Base-by-base conservation (phyloP, 2,329 filamentous ascomycete species). In the Pseudogymnoascus sp. region DNA sequence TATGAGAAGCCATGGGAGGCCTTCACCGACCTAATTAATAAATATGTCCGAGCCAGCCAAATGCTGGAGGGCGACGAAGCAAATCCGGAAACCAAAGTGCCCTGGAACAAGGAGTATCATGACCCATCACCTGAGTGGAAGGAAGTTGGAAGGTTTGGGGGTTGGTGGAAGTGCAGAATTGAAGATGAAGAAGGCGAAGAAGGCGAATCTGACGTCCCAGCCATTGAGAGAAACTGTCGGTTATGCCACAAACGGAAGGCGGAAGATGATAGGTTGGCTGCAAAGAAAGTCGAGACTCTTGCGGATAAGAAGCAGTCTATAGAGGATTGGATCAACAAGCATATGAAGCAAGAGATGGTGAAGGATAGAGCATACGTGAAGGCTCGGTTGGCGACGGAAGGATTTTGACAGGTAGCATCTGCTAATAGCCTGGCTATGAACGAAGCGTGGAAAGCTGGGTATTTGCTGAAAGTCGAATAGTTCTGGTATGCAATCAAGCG, bases 151-250 rank as follows among this genome's bases (percentile, higher is more conserved):
- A 63, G 66, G 6, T 47, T 61, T 21, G 53, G 33, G 5, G 67
- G 66, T 3, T 73, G 69, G 69, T 71, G 70, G 70, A 70, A 66
- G 40, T 73, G 71, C 31, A 60, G 69, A 31, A 63, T 6, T 11
- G 67, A 63, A 12, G 23, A 16, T 11, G 50, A 63, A 23, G 11
- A 28, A 64, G n/a, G 68, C 67, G 5, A 64, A 65, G 8, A 35
- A 35, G 4, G 66, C 62, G 4, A 70, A 18, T 33, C 50, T 33
- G 11, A 14, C 5, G n/a, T 56, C 50, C 28, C 50, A 33, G 8
- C 1, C 16, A 16, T 56, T 31, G 50, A 56, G 50, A 56, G 12
- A 35, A 56, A 56, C n/a, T 56, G 50, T 5, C 31, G 5, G n/a
- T 4, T 56, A 35, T 56, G 50, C 28, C 50, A 12, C 28, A 56